Base-by-base conservation (phyloP, 495 filamentous ascomycete species). In the Tuber indicum region DNA sequence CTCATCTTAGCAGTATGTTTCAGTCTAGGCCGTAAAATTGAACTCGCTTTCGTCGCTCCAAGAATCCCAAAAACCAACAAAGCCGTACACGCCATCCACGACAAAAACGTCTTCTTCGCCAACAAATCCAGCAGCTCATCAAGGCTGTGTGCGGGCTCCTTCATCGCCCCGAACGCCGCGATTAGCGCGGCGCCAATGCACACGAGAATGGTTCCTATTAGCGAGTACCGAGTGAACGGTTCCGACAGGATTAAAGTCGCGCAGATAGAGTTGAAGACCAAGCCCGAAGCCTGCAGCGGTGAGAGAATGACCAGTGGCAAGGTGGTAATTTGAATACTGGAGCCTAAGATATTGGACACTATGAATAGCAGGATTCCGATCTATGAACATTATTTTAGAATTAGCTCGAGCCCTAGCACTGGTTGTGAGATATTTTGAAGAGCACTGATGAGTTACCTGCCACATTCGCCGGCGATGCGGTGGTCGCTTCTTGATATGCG, bases 191-290 rank as follows among this genome's bases (percentile, higher is more conserved):
- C 96, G 58, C 96, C 96, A 46, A 87, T 86, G 75, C 92, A 94
- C 23, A 98, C 96, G 39, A 99, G 89, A 44, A 94, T 81, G 8
- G 96, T 99, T 26, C 96, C 96, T 80, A 92, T 88, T 44, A 97
- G 88, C 7, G 94, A 97, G 88, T 93, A 94, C 82, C 90, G 88
- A 36, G 96, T 99, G 85, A 98, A 99, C 3, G 94, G 91, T 86
- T 99, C 96, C 47, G 92, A 90, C 47, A 99, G 89, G 81, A 99
- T 94, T 62, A 99, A 86, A 4, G 94, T 94, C 62, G 96, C 96
- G 85, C 96, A 98, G 76, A 97, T 92, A 52, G 95, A 97, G 86
- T 99, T 99, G 87, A 99, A 99, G 45, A 98, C 96, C 45, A 99
- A 88, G 39, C 96, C 96, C 70, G 94, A 96, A 83, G 96, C 96